Evolutionary conservation across 495 filamentous ascomycete genomes (phyloP).

Genomic region (Aspergillus affinis): DNA sequence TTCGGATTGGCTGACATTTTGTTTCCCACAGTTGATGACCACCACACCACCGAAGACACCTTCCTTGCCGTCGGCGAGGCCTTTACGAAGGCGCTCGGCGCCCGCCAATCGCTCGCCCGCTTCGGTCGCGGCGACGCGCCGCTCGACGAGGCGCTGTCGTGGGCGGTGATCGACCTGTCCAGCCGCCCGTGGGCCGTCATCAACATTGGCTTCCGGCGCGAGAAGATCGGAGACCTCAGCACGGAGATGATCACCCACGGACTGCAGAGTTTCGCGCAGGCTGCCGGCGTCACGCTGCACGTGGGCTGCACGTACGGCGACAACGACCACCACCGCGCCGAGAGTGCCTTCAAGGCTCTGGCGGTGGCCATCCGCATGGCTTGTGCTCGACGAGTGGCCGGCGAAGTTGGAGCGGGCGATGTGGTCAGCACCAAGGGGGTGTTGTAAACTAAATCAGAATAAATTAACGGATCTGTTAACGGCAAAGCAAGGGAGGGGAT

Average conservation of each 20-base stretch:
- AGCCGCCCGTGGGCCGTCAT: slow-evolving; percentile 84
- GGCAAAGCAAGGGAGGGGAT: background rate
- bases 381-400: slow-evolving; percentile 64
- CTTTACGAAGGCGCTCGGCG: slow-evolving; percentile 74
- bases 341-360: slow-evolving; percentile 96
- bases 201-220: slow-evolving; percentile 75
- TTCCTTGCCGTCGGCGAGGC: slow-evolving; percentile 87
- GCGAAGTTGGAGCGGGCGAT: slow-evolving; percentile 81
- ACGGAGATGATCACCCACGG: slow-evolving; percentile 98
- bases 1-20: background rate
- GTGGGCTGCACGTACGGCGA: slow-evolving; percentile 83
- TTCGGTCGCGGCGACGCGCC: slow-evolving; percentile 91
- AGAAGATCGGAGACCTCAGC: slow-evolving; percentile 91
- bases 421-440: slow-evolving; percentile 94
- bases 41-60: slow-evolving; percentile 96
- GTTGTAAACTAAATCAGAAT: no score
- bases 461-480: no score
- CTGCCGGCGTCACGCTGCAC: slow-evolving; percentile 87
- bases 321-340: slow-evolving; percentile 95
- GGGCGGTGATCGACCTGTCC: slow-evolving; percentile 92
- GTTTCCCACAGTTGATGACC: slow-evolving; percentile 77
- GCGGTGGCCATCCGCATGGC: slow-evolving; percentile 80
- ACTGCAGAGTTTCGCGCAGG: slow-evolving; percentile 88
- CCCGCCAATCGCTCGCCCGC: slow-evolving; percentile 75
- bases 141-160: slow-evolving; percentile 90